Percentiles rank a stretch among this genome's conserved stretches.
phyloP scores from a whole-genome alignment of 768 basidiomycete species.

The Boletus rufocinnamomeus region DNA sequence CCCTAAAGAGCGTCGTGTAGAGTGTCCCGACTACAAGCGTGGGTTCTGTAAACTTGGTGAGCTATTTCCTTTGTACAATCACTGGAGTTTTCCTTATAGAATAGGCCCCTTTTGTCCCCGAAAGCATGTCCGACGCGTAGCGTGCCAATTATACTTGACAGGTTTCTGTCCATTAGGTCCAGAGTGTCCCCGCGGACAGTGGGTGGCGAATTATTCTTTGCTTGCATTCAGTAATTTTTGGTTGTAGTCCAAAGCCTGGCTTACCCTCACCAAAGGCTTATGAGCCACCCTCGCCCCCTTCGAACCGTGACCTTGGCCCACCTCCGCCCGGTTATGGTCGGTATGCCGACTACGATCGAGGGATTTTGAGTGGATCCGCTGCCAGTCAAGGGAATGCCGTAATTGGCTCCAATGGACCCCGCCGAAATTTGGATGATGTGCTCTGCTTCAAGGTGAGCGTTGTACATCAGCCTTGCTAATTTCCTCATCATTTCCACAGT shows the following conservation, averaged over 20 bases:
- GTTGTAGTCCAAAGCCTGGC: slow-evolving; percentile 70
- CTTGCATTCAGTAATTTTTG: slow-evolving; percentile 10
- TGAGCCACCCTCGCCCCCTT: slow-evolving; percentile 72
- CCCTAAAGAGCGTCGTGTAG: slow-evolving; percentile 86
- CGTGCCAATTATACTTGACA: slow-evolving; percentile 87
- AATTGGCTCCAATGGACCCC: slow-evolving; percentile 40
- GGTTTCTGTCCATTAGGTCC: slow-evolving; percentile 92
- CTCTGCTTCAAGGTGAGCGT: slow-evolving; percentile 78
- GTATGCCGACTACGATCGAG: slow-evolving; percentile 74
- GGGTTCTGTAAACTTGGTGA: slow-evolving; percentile 94
- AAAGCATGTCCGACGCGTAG: slow-evolving; percentile 89
- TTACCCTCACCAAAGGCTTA: slow-evolving; percentile 73
- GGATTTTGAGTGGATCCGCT: slow-evolving; percentile 35
- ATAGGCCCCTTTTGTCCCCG: slow-evolving; percentile 85
- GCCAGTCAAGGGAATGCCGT: slow-evolving; percentile 29
- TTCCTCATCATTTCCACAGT: slow-evolving; percentile 45
- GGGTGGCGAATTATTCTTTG: slow-evolving; percentile 37
- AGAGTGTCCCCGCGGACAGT: slow-evolving; percentile 90
- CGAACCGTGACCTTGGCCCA: slow-evolving; percentile 79
- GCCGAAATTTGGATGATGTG: slow-evolving; percentile 82
- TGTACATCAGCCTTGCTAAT: not conserved
- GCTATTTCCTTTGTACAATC: slow-evolving; percentile 27
- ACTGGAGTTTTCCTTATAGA: slow-evolving; percentile 11
- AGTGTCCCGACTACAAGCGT: slow-evolving; percentile 94
- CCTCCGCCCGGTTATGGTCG: slow-evolving; percentile 92